Base-by-base conservation (phyloP, 2,329 filamentous ascomycete genomes). In the Stachybotrys elegans region DNA sequence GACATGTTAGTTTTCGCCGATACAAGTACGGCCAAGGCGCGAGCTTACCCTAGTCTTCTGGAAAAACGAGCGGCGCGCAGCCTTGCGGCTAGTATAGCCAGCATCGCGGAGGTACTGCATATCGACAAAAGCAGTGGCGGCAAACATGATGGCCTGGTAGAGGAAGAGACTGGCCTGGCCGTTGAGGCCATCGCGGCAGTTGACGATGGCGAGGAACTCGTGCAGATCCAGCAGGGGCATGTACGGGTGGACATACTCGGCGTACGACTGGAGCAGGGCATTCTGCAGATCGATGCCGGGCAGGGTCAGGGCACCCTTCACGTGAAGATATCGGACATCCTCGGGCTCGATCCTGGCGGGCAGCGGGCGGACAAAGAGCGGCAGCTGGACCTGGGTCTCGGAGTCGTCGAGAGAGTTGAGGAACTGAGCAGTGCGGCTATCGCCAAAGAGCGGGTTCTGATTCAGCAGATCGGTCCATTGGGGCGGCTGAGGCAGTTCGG, bases 91-190 rank as follows among this genome's bases (percentile, higher is more conserved):
- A 7, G 77, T 65, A 59, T 88, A 95, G 2, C 92, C 92, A 19
- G 86, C 88, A 40, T 84, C 79, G 27, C 79, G 80, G 38, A 97
- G 72, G 58, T 83, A 75, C 45, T 84, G 79, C 68, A 89, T 84
- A 55, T 93, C 88, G 45, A 95, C 84, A 61, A 93, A 95, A 1
- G 91, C 89, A 3, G 87, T 87, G 2, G 87, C 90, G 2, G 89
- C 85, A 61, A 96, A 97, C 88, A 96, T 95, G 57, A 95, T 85
- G 11, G 91, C 87, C 60, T 96, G 92, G 65, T 95, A 96, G 2
- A 96, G 71, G 46, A 96, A 79, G 55, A 97, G 70, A 67, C 91
- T 95, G 57, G 90, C 76, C 59, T 82, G 83, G 9, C 84, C 83
- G 53, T 79, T 75, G 38, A 77, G 73, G 13, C 86, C 87, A 60